Evolutionary conservation across 306 rosid genomes (phyloP), one percentile per base, ranked within the genome.

Genomic region (Cucurbita ficifolia): DNA sequence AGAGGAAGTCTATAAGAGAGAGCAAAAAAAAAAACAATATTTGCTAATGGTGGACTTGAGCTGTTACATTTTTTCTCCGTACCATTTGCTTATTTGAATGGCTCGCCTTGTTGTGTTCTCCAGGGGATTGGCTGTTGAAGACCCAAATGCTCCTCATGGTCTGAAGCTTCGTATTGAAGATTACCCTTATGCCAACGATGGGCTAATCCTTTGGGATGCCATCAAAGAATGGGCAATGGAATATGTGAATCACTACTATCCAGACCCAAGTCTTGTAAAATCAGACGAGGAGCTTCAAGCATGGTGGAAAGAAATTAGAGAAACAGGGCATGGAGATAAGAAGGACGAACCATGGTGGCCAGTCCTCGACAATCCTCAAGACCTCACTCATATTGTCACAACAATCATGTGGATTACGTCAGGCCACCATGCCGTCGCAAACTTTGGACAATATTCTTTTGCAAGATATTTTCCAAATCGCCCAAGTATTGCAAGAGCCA

Each of bases 401-500:
- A 54, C 59, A 11, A 54, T 54, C 33, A 54, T 54, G 6, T 54
- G 59, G 59, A 12, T 54, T 0, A 54, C 59, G 18, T 54, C 59
- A 0, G 59, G 59, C 5, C 59, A 54, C 13, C 59, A 54, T 2
- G 59, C 33, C 3, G 59, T 91, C 0, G 91, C 79, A 2, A 90
- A 90, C 85, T 90, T 90, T 42, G 94, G 96, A 0, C 96, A 90
- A 49, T 86, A 88, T 22, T 53, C 57, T 59, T 90, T 83, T 33
- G 90, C n/a, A 0, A 91, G 88, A 1, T 90, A 87, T 53, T 90
- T 88, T 70, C 96, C 96, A 8, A 86, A 82, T 18, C 57, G 95
- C 4, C 95, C 96, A 0, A 85, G 90, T 8, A 82, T 88, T 57
- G 79, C 90, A 1, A 78, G 96, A 36, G 85, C 82, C 3, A 84